These are phyloP conservation scores for Grosmannia clavigera DNA, from an alignment of 2,329 filamentous ascomycete species.

Conservation along the genomic window DNA sequence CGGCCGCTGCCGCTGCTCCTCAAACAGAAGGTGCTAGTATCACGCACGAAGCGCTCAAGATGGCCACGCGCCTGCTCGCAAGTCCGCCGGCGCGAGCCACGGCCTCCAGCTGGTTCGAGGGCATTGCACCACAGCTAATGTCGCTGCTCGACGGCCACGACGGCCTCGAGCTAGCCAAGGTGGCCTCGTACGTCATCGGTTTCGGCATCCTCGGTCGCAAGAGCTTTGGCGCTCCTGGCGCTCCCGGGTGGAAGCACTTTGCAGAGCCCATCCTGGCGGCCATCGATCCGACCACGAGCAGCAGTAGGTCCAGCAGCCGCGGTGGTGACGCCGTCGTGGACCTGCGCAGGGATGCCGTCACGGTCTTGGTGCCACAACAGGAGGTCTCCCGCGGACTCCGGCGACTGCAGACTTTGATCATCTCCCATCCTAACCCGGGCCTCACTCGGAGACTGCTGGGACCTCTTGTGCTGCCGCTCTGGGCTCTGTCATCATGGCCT, in stretches of 20 bases:
- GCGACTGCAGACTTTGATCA: conserved; percentile 42
- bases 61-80: conserved; percentile 50
- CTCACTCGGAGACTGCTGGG: conserved; percentile 48
- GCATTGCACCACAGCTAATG: conserved; percentile 49
- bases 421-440: conserved; percentile 55
- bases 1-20: conserved; percentile 24
- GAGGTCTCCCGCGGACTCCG: conserved; percentile 38
- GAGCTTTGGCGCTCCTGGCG: conserved; percentile 47
- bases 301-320: conserved; percentile 4
- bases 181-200: conserved; percentile 49
- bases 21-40: conserved; percentile 50
- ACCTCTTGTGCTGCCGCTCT: conserved; percentile 48
- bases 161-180: conserved; percentile 44
- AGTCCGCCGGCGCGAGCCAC: conserved; percentile 42
- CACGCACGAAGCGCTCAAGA: conserved; percentile 53
- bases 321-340: conserved; percentile 34
- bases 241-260: conserved; percentile 50
- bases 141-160: conserved; percentile 47
- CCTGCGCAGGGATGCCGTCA: conserved; percentile 23
- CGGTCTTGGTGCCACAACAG: conserved; percentile 31
- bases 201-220: conserved; percentile 55
- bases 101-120: conserved; percentile 46
- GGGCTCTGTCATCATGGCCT: conserved; percentile 46
- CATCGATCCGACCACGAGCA: conserved; percentile 31
- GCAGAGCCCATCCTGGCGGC: conserved; percentile 42